phyloP scores from a whole-genome alignment of 164 flowering plant genomes.

The Cinnamomum chago region DNA sequence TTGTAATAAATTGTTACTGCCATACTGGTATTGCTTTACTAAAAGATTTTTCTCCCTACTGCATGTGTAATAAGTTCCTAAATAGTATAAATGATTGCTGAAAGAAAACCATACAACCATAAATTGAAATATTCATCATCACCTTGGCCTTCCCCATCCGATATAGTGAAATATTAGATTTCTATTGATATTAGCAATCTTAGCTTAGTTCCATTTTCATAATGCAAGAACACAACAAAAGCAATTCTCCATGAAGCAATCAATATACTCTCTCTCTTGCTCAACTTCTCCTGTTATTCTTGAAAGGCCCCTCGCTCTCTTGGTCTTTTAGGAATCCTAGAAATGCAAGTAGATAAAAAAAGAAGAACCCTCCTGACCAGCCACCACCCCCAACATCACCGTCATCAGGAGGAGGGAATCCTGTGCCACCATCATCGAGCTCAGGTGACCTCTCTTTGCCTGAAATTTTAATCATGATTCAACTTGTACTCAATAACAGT shows the following conservation, averaged over 20 bases:
- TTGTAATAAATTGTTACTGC: too few species aligned
- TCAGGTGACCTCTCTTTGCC: constrained; percentile 79
- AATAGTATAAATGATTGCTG: not conserved
- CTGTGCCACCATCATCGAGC: constrained; percentile 85
- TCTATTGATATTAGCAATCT: too few species aligned
- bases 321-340: constrained; percentile 78
- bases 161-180: too few species aligned
- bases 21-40: too few species aligned
- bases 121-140: not conserved
- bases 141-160: too few species aligned
- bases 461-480: constrained; percentile 13
- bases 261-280: not conserved
- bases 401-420: constrained; percentile 90
- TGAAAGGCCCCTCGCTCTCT: constrained; percentile 56
- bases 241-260: not conserved
- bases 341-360: constrained; percentile 83
- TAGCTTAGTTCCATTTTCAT: not conserved
- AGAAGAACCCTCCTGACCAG: constrained; percentile 83
- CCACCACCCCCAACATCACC: constrained; percentile 80
- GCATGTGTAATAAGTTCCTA: too few species aligned
- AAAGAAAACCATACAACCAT: not conserved
- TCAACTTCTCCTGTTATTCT: constrained; percentile 22
- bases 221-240: constrained; percentile 4
- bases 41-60: too few species aligned
- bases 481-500: not conserved